A percentile compares a stretch with the other conserved stretches of the same genome.
Evolutionary conservation across 768 basidiomycete species (phyloP).

Genomic region (Xerocomus spinulosus): DNA sequence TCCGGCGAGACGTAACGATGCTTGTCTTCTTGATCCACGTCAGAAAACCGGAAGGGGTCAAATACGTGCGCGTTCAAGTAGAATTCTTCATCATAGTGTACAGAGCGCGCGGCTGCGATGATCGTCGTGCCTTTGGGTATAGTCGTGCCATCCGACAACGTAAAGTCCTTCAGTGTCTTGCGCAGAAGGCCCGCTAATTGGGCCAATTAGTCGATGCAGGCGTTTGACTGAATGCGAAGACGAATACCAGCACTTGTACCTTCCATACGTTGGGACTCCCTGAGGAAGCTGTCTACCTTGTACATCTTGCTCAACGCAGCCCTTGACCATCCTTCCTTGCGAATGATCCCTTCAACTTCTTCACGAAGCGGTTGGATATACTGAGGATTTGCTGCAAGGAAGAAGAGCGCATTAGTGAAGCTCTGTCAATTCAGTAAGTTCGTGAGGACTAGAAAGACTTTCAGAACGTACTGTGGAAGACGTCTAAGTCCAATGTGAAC

Average conservation of each 20-base stretch:
- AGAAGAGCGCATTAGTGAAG: neutral
- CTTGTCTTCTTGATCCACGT: conserved; percentile 9
- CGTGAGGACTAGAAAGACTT: too few species aligned
- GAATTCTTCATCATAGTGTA: neutral
- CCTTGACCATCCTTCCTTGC: neutral
- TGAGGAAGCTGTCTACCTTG: neutral
- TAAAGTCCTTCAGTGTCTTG: neutral
- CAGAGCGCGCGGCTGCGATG: neutral
- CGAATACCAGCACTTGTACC: neutral
- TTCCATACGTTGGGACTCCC: neutral
- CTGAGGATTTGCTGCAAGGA: neutral
- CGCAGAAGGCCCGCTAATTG: neutral
- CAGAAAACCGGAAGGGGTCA: neutral
- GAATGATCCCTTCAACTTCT: neutral
- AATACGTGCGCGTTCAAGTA: neutral
- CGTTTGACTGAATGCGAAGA: too few species aligned
- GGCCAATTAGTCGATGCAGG: neutral
- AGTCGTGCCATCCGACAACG: neutral
- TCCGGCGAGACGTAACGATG: conserved; percentile 33
- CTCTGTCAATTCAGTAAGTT: neutral
- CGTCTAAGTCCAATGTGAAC: neutral
- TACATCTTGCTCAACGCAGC: neutral
- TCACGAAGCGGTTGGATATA: neutral
- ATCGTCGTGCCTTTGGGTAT: neutral
- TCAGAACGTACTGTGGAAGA: neutral